These are phyloP conservation scores for Tephrocybe sp. DNA, from an alignment of 768 basidiomycete species.

Conservation along the genomic window DNA sequence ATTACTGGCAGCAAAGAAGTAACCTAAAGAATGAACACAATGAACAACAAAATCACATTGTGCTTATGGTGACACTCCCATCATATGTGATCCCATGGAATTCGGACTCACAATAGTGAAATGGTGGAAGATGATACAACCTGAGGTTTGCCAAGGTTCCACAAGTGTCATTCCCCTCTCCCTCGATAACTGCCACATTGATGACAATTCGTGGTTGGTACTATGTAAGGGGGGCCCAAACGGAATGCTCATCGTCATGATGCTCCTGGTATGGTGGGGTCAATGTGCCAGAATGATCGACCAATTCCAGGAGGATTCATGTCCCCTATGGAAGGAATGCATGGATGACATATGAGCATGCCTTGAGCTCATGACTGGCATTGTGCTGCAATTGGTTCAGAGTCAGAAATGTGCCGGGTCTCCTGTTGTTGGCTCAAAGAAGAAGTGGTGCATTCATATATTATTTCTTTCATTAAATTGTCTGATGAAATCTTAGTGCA, in stretches of 20 bases:
- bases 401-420: neutral
- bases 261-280: constrained; percentile 12
- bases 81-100: constrained; percentile 13
- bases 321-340: constrained; percentile 5
- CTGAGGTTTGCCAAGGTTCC: neutral
- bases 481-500: too few relatives aligned
- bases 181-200: neutral
- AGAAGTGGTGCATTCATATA: too few relatives aligned
- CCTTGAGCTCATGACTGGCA: neutral
- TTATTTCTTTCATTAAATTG: too few relatives aligned
- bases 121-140: constrained; percentile 19
- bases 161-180: neutral
- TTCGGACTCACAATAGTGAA: constrained; percentile 13
- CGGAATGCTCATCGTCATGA: constrained; percentile 10
- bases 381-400: neutral
- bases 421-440: too few relatives aligned
- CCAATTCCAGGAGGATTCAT: constrained; percentile 6
- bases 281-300: neutral
- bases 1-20: neutral
- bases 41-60: constrained; percentile 10
- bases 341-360: constrained; percentile 4
- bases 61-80: constrained; percentile 5
- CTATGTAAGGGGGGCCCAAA: constrained; percentile 13
- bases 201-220: neutral
- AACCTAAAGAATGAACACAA: constrained; percentile 15